A percentile compares a stretch with the other conserved stretches of the same genome.
These are phyloP conservation scores for Vinca minor DNA, from an alignment of 257 asterid species.

Conservation along the genomic window DNA sequence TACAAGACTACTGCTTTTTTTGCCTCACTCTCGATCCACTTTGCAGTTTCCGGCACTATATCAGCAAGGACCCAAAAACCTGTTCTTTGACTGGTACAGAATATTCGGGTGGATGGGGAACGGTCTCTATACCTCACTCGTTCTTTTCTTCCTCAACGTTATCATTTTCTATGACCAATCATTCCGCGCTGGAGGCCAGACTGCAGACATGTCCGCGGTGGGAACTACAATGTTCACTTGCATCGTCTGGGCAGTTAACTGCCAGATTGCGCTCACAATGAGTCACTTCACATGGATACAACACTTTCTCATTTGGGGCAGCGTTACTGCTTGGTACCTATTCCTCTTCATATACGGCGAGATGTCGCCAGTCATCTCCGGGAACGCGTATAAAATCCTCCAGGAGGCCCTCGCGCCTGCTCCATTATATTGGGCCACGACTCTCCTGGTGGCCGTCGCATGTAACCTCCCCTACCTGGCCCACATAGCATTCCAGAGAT, in stretches of 20 bases:
- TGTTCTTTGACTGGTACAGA: conserved; percentile 83
- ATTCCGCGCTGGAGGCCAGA: conserved; percentile 76
- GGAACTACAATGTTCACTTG: conserved; percentile 96
- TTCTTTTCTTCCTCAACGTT: conserved; percentile 66
- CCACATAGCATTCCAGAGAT: conserved; percentile 66
- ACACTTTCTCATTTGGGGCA: conserved; percentile 66
- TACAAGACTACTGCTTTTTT: not conserved
- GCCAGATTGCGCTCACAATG: conserved; percentile 82
- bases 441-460: conserved; percentile 51
- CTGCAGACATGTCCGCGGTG: conserved; percentile 74
- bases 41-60: conserved; percentile 91
- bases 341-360: conserved; percentile 66
- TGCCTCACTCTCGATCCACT: conserved; percentile 10
- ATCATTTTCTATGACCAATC: conserved; percentile 78
- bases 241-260: conserved; percentile 76
- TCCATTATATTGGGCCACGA: conserved; percentile 78
- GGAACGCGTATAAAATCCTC: conserved; percentile 48
- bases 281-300: conserved; percentile 97
- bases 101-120: conserved; percentile 94
- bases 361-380: conserved; percentile 28
- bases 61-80: conserved; percentile 88
- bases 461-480: conserved; percentile 78
- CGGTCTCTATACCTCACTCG: conserved; percentile 68
- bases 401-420: conserved; percentile 75
- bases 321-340: conserved; percentile 65